Evolutionary conservation across 2,329 filamentous ascomycete species (phyloP).

Genomic region (Talaromyces rugulosus): DNA sequence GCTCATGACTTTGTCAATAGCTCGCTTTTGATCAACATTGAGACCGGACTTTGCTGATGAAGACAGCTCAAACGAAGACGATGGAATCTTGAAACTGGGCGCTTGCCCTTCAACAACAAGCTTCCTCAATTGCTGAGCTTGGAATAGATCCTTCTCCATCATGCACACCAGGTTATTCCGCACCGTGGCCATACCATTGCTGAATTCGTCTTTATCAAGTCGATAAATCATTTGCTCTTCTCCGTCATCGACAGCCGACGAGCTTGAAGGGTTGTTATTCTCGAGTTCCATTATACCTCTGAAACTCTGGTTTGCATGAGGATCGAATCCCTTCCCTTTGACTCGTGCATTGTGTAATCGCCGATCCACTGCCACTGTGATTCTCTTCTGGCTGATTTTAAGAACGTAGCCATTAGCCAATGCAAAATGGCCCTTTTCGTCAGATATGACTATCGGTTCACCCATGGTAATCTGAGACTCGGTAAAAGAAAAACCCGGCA

Average conservation of each 20-base stretch:
- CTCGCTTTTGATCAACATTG: constrained; percentile 80
- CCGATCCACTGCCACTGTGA: constrained; percentile 86
- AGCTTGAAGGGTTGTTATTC: constrained; percentile 43
- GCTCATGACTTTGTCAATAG: constrained; percentile 93
- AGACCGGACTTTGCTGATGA: constrained; percentile 57
- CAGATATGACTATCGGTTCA: constrained; percentile 93
- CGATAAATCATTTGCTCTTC: constrained; percentile 64
- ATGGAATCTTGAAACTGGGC: constrained; percentile 65
- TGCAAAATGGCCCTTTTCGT: constrained; percentile 91
- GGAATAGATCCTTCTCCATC: constrained; percentile 74
- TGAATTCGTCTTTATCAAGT: constrained; percentile 96
- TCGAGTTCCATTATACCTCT: constrained; percentile 84
- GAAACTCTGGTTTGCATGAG: constrained; percentile 76
- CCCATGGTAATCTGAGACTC: constrained; percentile 85
- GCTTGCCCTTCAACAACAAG: constrained; percentile 73
- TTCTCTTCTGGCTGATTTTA: constrained; percentile 66
- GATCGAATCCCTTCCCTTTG: constrained; percentile 70
- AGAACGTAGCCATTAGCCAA: constrained; percentile 89
- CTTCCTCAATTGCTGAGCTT: constrained; percentile 67
- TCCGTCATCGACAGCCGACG: constrained; percentile 30
- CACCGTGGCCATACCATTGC: constrained; percentile 92
- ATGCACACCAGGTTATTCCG: constrained; percentile 90
- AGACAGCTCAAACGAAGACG: constrained; percentile 59
- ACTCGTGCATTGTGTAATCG: constrained; percentile 81
- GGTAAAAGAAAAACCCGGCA: constrained; percentile 71